Evolutionary conservation across 768 basidiomycete genomes (phyloP).

Genomic region (Lanmaoa pseudosensibilis): DNA sequence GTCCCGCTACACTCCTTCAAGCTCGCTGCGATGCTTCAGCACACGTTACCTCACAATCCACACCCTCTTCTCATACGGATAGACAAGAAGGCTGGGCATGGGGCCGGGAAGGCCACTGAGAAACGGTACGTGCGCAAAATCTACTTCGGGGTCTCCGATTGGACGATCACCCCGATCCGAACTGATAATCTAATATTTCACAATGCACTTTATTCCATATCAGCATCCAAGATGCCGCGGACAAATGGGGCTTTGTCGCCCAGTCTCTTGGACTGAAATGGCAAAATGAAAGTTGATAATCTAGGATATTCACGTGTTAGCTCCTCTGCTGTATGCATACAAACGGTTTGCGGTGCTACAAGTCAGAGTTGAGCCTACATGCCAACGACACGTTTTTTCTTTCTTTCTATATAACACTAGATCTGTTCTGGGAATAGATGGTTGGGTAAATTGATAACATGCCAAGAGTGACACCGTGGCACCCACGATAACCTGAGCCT

Average conservation of each 20-base stretch:
- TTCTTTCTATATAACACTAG: not conserved
- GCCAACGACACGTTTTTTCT: slow-evolving; percentile 2
- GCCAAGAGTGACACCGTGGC: not conserved
- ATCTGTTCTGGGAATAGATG: not conserved
- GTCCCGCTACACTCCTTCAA: slow-evolving; percentile 88
- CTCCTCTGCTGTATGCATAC: not conserved
- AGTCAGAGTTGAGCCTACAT: not conserved
- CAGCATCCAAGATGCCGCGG: slow-evolving; percentile 75
- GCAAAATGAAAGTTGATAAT: slow-evolving; percentile 23
- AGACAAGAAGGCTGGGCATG: slow-evolving; percentile 80
- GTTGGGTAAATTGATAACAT: not conserved
- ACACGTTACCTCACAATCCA: slow-evolving; percentile 61
- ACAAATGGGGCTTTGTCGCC: slow-evolving; percentile 76
- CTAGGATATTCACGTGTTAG: not conserved
- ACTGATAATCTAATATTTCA: slow-evolving; percentile 16
- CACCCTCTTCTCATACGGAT: slow-evolving; percentile 75
- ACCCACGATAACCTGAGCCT: not conserved
- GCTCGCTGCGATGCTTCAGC: slow-evolving; percentile 73
- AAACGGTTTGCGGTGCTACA: not conserved
- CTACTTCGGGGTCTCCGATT: not conserved
- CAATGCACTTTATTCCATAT: slow-evolving; percentile 4
- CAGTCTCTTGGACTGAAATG: slow-evolving; percentile 57
- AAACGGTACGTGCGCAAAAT: slow-evolving; percentile 46
- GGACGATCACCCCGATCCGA: not conserved
- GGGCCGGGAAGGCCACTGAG: slow-evolving; percentile 75